Evolutionary conservation across 805 yeast genomes (phyloP).

Genomic region (Cyberlindnera bimundalis): DNA sequence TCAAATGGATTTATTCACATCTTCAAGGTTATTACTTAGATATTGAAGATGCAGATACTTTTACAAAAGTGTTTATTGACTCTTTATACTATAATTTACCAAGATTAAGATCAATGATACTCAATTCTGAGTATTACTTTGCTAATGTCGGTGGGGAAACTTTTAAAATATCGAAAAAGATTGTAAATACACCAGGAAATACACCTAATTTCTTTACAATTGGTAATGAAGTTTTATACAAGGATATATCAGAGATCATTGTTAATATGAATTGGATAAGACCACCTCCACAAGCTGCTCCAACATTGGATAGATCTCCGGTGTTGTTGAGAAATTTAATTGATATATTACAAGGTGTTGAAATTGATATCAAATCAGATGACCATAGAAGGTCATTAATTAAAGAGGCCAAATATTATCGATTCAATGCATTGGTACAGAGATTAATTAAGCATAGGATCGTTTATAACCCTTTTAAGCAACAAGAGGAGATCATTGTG

Average conservation of each 20-base stretch:
- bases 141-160: slow-evolving; percentile 55
- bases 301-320: slow-evolving; percentile 32
- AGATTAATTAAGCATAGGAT: slow-evolving; percentile 51
- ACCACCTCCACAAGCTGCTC: slow-evolving; percentile 77
- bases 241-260: slow-evolving; percentile 44
- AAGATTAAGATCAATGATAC: slow-evolving; percentile 46
- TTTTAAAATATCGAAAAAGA: slow-evolving; percentile 54
- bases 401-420: slow-evolving; percentile 72
- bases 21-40: slow-evolving; percentile 75
- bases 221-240: slow-evolving; percentile 49
- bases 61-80: slow-evolving; percentile 61
- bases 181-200: slow-evolving; percentile 63
- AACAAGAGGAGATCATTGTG: slow-evolving; percentile 51
- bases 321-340: slow-evolving; percentile 35
- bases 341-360: slow-evolving; percentile 52
- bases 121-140: slow-evolving; percentile 51
- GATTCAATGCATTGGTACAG: slow-evolving; percentile 75
- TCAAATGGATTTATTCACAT: slow-evolving; percentile 64
- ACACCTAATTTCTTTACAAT: slow-evolving; percentile 73
- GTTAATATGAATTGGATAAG: slow-evolving; percentile 46
- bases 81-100: slow-evolving; percentile 68
- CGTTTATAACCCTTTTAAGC: slow-evolving; percentile 47
- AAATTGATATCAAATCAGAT: slow-evolving; percentile 44
- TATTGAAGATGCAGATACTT: slow-evolving; percentile 58
- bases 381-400: slow-evolving; percentile 54